Percentiles rank a stretch among this genome's conserved stretches.
These are phyloP conservation scores for Ilyonectria mors-panacis DNA, from an alignment of 2,329 filamentous ascomycete genomes.

Conservation along the genomic window DNA sequence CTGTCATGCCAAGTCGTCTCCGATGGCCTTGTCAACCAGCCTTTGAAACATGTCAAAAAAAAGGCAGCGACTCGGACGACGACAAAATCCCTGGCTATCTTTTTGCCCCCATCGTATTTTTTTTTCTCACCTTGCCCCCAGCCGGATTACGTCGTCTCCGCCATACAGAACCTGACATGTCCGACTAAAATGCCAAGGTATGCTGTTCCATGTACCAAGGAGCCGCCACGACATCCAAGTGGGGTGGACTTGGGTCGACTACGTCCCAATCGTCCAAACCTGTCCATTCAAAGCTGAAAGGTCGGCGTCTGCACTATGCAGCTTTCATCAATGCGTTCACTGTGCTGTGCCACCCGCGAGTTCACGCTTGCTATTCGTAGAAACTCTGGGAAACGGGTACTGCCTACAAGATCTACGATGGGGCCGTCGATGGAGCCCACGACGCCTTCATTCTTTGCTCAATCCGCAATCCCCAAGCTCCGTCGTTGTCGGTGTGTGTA, in stretches of 20 bases:
- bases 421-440: background rate
- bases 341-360: background rate
- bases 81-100: background rate
- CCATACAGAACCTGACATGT: conserved; percentile 6
- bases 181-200: conserved; percentile 16
- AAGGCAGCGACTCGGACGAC: background rate
- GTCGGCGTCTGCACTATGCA: conserved; percentile 1
- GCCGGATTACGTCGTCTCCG: conserved; percentile 8
- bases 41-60: conserved; percentile 4
- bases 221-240: conserved; percentile 30
- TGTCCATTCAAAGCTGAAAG: conserved; percentile 8
- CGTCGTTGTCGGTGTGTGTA: background rate
- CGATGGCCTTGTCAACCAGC: background rate
- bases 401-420: background rate
- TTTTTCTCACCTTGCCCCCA: conserved; percentile 1
- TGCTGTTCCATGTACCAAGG: conserved; percentile 8
- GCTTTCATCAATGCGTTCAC: conserved; percentile 9
- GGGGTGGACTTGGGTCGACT: conserved; percentile 8
- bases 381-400: background rate
- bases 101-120: background rate
- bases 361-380: background rate
- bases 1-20: conserved; percentile 5
- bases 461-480: background rate
- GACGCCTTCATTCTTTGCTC: conserved; percentile 2
- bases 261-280: background rate